Conservation (phyloP, 2,329 filamentous ascomycete genomes). For the Talaromyces funiculosus region DNA sequence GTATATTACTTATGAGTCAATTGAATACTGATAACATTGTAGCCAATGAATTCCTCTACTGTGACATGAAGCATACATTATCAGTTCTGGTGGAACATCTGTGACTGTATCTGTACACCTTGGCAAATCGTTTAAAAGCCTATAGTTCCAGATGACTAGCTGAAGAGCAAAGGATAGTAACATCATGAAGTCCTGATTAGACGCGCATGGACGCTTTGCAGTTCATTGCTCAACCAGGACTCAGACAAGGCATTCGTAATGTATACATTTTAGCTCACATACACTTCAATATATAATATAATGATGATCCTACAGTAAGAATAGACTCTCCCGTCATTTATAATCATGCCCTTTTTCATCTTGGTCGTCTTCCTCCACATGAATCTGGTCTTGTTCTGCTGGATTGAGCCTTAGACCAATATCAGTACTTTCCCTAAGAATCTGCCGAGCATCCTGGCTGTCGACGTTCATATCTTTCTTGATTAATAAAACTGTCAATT, state of each 20-base stretch:
- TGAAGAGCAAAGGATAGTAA: neutral
- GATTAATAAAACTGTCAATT: constrained; percentile 53
- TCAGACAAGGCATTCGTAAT: neutral
- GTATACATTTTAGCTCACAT: neutral
- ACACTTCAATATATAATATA: neutral
- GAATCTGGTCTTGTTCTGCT: constrained; percentile 54
- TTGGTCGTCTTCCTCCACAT: constrained; percentile 16
- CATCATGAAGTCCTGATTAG: neutral
- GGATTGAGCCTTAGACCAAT: constrained; percentile 65
- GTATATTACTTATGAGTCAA: neutral
- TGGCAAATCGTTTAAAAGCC: neutral
- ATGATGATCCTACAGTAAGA: neutral
- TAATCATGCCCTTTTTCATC: neutral
- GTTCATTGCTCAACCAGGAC: neutral
- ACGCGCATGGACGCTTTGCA: neutral
- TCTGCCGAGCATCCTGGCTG: constrained; percentile 42
- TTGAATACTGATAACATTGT: neutral
- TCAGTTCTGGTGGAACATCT: no score
- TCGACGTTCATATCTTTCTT: constrained; percentile 53
- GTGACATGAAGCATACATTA: neutral
- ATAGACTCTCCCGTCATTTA: neutral
- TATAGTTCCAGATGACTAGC: neutral
- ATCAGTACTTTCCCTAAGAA: constrained; percentile 61
- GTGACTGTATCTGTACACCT: neutral
- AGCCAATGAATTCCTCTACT: neutral